These are phyloP conservation scores for Stellera chamaejasme DNA, from an alignment of 345 rosid species.

Conservation along the genomic window DNA sequence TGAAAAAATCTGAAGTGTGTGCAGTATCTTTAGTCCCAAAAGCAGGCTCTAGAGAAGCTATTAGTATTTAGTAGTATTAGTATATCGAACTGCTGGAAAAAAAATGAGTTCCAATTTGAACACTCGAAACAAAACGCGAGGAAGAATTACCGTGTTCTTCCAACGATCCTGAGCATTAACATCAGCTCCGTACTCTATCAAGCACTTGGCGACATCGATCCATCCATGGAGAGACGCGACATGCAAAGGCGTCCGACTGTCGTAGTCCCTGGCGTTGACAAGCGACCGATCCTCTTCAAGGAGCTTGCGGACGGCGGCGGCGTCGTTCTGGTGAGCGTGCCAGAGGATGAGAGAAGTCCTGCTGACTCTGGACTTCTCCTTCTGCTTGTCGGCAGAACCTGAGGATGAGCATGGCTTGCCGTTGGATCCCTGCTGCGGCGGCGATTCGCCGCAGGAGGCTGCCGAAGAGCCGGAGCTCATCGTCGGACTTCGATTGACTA, in stretches of 20 bases:
- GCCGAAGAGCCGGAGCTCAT: conserved; percentile 48
- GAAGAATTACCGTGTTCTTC: conserved; percentile 77
- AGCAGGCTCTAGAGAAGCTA: no score
- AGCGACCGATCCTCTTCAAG: conserved; percentile 83
- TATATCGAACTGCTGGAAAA: neutral
- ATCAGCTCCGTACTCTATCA: conserved; percentile 83
- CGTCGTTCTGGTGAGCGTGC: conserved; percentile 99
- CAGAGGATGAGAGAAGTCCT: conserved; percentile 91
- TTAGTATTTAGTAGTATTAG: no score
- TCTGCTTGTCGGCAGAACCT: conserved; percentile 52
- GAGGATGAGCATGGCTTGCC: conserved; percentile 23
- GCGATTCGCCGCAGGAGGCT: conserved; percentile 23
- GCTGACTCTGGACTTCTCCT: conserved; percentile 97
- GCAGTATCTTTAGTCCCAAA: neutral
- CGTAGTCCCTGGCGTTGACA: conserved; percentile 91
- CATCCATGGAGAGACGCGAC: conserved; percentile 97
- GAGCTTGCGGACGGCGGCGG: conserved; percentile 71
- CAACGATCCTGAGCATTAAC: conserved; percentile 99
- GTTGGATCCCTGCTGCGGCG: conserved; percentile 14
- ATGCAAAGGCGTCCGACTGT: conserved; percentile 86
- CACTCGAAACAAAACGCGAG: neutral
- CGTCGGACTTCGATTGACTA: conserved; percentile 13
- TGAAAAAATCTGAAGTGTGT: neutral
- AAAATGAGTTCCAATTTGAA: neutral
- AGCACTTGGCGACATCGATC: conserved; percentile 83